Percentiles rank a stretch among this genome's conserved stretches.
Evolutionary conservation across 352 stramenopile species (phyloP).

Genomic region (Phytopythium aichiense): DNA sequence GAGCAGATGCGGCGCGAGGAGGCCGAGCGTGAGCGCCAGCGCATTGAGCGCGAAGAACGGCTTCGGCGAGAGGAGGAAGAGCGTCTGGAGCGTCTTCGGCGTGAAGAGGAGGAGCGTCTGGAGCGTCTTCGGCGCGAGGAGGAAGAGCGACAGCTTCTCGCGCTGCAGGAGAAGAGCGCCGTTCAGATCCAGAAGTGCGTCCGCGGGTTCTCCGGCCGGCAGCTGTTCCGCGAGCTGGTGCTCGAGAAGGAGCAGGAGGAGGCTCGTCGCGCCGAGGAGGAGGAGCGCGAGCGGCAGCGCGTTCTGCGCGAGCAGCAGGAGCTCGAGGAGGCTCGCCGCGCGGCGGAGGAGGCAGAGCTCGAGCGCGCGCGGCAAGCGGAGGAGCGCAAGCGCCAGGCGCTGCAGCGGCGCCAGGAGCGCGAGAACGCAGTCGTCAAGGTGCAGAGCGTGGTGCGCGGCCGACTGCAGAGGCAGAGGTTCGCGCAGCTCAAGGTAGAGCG

Average conservation of each 20-base stretch:
- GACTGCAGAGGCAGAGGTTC: conserved; percentile 46
- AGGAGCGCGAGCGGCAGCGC: conserved; percentile 35
- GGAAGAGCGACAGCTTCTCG: conserved; percentile 18
- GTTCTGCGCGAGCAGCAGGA: conserved; percentile 28
- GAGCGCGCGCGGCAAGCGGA: conserved; percentile 28
- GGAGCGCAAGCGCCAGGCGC: conserved; percentile 26
- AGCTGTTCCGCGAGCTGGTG: conserved; percentile 29
- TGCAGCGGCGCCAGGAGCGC: conserved; percentile 23
- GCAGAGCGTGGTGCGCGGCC: conserved; percentile 33
- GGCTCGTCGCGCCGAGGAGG: conserved; percentile 36
- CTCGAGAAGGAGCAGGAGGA: conserved; percentile 31
- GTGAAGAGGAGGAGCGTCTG: conserved; percentile 22
- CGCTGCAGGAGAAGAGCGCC: conserved; percentile 27
- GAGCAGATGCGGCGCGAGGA: conserved; percentile 11
- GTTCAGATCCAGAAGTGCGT: conserved; percentile 40
- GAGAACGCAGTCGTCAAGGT: conserved; percentile 25
- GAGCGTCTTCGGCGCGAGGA: conserved; percentile 20
- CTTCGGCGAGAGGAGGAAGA: conserved; percentile 16
- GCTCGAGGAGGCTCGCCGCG: conserved; percentile 22
- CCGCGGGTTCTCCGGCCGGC: conserved; percentile 44
- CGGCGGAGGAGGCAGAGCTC: conserved; percentile 29
- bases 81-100: conserved; percentile 10
- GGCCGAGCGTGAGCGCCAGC: conserved; percentile 23
- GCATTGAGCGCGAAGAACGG: conserved; percentile 12
- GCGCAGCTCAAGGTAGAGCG: conserved; percentile 48